phyloP scores from a whole-genome alignment of 192 early-diverging fungal species.

The Backusella morwellensis region DNA sequence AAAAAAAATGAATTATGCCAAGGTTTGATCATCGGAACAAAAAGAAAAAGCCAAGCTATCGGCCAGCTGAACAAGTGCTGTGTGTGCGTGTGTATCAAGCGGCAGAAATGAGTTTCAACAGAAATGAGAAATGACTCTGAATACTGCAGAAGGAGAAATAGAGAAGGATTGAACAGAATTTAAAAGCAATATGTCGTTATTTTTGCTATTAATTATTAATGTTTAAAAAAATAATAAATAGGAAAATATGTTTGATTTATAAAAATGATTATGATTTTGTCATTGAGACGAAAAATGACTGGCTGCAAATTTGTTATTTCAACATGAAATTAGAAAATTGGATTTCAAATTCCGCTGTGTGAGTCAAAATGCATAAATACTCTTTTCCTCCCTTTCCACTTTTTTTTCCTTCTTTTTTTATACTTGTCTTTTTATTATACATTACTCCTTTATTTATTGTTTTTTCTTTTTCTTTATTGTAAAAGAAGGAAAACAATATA shows the following conservation, averaged over 20 bases:
- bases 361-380: background rate
- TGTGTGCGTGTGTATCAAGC: background rate
- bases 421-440: background rate
- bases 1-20: background rate
- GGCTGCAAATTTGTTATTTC: background rate
- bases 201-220: background rate
- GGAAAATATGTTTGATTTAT: background rate
- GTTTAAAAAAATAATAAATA: background rate
- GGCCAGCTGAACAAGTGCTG: background rate
- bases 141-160: background rate
- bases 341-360: background rate
- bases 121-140: background rate
- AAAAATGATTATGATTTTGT: background rate
- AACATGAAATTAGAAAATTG: background rate
- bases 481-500: background rate
- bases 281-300: background rate
- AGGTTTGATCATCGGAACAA: slow-evolving; percentile 3
- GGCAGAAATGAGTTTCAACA: background rate
- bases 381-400: background rate
- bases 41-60: background rate
- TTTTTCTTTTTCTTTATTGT: background rate
- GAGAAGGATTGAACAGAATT: background rate
- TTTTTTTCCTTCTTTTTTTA: background rate
- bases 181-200: background rate
- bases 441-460: background rate